Percentiles rank a stretch among this genome's conserved stretches.
phyloP scores from a whole-genome alignment of 306 rosid genomes.

The Arachis hypogaea region DNA sequence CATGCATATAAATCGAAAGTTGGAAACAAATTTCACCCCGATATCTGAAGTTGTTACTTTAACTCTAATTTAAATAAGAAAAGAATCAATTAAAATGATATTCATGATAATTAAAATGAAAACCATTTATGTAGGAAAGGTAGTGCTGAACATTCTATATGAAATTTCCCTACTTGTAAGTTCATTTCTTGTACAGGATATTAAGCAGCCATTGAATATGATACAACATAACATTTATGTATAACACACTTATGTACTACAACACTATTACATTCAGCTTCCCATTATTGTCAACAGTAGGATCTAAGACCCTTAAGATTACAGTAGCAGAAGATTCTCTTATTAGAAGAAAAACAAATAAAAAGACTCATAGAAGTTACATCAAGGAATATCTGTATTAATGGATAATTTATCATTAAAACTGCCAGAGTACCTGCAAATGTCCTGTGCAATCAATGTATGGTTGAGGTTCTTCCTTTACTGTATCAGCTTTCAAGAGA shows the following conservation, averaged over 20 bases:
- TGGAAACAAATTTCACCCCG: background rate
- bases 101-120: too few species aligned
- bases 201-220: constrained; percentile 28
- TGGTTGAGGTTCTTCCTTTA: constrained; percentile 91
- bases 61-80: background rate
- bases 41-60: constrained; percentile 14
- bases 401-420: constrained; percentile 13
- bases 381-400: constrained; percentile 17
- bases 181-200: constrained; percentile 27
- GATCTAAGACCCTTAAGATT: constrained; percentile 7
- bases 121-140: constrained; percentile 6
- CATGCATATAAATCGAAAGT: constrained; percentile 27
- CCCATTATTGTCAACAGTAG: constrained; percentile 17
- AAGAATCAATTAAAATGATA: background rate
- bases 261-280: constrained; percentile 21
- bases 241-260: constrained; percentile 10
- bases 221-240: constrained; percentile 25
- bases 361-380: background rate
- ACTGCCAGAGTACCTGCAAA: constrained; percentile 65
- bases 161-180: background rate
- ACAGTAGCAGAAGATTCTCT: background rate
- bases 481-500: constrained; percentile 81
- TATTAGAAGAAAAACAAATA: constrained; percentile 8
- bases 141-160: constrained; percentile 2
- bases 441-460: constrained; percentile 93